phyloP scores from a whole-genome alignment of 2,329 filamentous ascomycete genomes.

The Cladosporium sp. region DNA sequence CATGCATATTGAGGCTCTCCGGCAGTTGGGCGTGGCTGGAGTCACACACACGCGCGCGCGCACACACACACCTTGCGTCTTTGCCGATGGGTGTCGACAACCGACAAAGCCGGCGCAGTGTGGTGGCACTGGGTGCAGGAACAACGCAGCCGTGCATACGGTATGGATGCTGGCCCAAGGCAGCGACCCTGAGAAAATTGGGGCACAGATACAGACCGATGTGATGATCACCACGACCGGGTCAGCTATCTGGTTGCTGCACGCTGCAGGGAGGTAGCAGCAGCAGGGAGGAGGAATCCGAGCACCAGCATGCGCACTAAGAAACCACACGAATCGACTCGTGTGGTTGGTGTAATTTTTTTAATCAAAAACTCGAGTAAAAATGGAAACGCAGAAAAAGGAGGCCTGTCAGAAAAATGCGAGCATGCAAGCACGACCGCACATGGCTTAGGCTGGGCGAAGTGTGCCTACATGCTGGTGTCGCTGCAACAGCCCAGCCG shows the following conservation, averaged over 20 bases:
- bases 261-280: not conserved
- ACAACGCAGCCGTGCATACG: constrained; percentile 14
- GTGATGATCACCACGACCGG: not conserved
- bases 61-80: constrained; percentile 4
- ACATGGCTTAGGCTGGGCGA: not conserved
- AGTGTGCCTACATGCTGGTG: not conserved
- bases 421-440: not conserved
- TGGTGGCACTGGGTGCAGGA: constrained; percentile 16
- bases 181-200: not conserved
- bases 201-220: not conserved
- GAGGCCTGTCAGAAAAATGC: not conserved
- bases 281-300: too few species aligned
- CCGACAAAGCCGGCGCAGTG: constrained; percentile 1
- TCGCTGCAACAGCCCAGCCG: not conserved
- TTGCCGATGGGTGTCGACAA: not conserved
- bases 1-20: constrained; percentile 1
- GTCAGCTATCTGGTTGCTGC: constrained; percentile 3
- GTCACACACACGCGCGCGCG: not conserved
- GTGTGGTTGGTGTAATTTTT: not conserved
- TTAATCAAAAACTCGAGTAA: not conserved
- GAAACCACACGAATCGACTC: not conserved
- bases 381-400: not conserved
- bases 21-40: not conserved
- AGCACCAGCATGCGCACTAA: not conserved
- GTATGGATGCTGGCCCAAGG: not conserved